Conservation (phyloP, 2,329 filamentous ascomycete species). For the Nemania serpens region DNA sequence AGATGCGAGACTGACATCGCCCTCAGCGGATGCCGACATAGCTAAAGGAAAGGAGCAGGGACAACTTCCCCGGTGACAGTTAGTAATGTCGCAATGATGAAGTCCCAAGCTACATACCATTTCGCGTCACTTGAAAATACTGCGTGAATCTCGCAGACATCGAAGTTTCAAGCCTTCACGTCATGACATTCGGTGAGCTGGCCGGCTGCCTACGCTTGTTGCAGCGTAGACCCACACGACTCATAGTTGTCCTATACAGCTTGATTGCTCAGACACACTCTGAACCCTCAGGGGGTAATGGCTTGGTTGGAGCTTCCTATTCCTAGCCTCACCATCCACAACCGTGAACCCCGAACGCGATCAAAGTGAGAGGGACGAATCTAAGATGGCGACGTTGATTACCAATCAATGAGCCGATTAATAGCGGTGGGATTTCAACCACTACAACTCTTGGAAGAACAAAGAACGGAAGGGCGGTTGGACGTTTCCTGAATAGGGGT, state of each 20-base stretch:
- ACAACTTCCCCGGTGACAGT: slow-evolving; percentile 23
- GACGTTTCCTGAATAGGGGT: slow-evolving; percentile 20
- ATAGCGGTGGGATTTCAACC: slow-evolving; percentile 1
- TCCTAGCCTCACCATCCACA: not conserved
- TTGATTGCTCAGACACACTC: not conserved
- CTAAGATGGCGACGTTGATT: not conserved
- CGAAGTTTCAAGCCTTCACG: not conserved
- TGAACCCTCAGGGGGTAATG: not conserved
- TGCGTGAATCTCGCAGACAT: not conserved
- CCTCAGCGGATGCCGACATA: slow-evolving; percentile 26
- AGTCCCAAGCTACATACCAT: not conserved
- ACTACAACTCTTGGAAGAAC: not conserved
- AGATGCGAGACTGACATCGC: slow-evolving; percentile 44
- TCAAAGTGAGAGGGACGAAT: not conserved
- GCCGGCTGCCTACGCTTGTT: not conserved
- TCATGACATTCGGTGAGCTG: not conserved
- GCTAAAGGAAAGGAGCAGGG: slow-evolving; percentile 30
- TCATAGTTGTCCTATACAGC: not conserved
- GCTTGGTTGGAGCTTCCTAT: not conserved
- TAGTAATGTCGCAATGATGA: not conserved
- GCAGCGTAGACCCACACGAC: not conserved
- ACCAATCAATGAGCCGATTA: slow-evolving; percentile 2
- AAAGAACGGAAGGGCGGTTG: slow-evolving; percentile 1
- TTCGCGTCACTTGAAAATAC: not conserved
- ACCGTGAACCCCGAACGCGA: not conserved